These are phyloP conservation scores for Pleomassaria siparia DNA, from an alignment of 2,329 filamentous ascomycete species.

Conservation along the genomic window DNA sequence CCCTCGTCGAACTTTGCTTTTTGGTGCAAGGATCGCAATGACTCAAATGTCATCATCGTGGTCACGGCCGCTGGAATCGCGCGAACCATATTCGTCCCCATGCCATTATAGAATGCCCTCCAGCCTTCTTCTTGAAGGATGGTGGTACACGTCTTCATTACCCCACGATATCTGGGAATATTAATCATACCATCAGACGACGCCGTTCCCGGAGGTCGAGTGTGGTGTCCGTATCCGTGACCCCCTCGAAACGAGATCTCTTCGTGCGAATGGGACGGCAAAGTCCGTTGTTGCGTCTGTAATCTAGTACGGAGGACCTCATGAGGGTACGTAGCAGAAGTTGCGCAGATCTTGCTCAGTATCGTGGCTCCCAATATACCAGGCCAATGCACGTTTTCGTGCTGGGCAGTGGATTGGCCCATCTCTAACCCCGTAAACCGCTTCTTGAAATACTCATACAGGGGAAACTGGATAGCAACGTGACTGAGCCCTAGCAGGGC, in stretches of 20 bases:
- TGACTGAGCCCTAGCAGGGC: conserved; percentile 90
- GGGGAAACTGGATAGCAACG: conserved; percentile 94
- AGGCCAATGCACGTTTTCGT: conserved; percentile 70
- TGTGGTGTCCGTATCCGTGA: conserved; percentile 42
- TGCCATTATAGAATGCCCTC: conserved; percentile 94
- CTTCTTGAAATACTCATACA: conserved; percentile 91
- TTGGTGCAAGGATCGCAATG: conserved; percentile 57
- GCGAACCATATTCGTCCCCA: conserved; percentile 96
- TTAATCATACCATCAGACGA: conserved; percentile 62
- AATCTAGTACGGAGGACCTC: conserved; percentile 92
- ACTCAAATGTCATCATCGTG: conserved; percentile 97
- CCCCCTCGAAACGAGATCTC: conserved; percentile 52
- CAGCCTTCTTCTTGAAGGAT: conserved; percentile 92
- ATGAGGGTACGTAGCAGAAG: conserved; percentile 93
- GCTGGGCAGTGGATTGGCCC: conserved; percentile 64
- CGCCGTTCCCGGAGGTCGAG: conserved; percentile 47
- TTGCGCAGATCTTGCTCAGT: conserved; percentile 90
- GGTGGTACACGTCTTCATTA: conserved; percentile 77
- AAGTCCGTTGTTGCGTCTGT: conserved; percentile 84
- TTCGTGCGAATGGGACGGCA: conserved; percentile 50
- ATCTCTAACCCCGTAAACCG: conserved; percentile 88
- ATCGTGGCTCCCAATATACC: conserved; percentile 88
- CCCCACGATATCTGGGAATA: conserved; percentile 67
- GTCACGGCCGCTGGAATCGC: conserved; percentile 94
- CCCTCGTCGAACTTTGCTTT: conserved; percentile 56